These are phyloP conservation scores for Microcos paniculata DNA, from an alignment of 345 rosid species.

Conservation along the genomic window DNA sequence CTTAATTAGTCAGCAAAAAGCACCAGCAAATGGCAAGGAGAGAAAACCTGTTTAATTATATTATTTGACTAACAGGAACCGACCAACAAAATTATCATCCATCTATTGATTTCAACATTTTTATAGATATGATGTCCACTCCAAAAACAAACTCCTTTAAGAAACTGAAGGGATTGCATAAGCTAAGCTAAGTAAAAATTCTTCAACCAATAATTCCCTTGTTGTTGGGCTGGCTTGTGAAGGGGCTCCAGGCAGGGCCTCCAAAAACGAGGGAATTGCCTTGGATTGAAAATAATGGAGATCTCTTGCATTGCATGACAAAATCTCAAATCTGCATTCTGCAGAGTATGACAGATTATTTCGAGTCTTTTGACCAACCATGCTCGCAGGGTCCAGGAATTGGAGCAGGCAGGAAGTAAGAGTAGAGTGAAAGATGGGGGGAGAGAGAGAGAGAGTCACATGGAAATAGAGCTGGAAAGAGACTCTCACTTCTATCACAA, in stretches of 20 bases:
- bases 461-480: slow-evolving; percentile 41
- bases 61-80: not conserved
- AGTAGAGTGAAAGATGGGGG: not conserved
- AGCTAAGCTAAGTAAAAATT: not conserved
- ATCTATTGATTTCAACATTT: not conserved
- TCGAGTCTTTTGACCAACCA: not conserved
- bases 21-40: not conserved
- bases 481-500: slow-evolving; percentile 25
- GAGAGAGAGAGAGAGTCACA: slow-evolving; percentile 22
- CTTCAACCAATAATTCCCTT: not conserved
- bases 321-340: not conserved
- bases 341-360: not conserved
- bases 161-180: not conserved
- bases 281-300: not conserved
- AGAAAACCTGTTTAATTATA: not conserved
- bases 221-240: not conserved
- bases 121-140: not conserved
- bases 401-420: not conserved
- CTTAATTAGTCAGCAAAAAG: not conserved
- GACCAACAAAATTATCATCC: not conserved
- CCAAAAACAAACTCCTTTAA: not conserved
- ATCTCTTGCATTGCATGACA: not conserved
- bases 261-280: not conserved
- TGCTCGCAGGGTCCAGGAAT: not conserved
- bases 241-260: not conserved